Conservation (phyloP, 2,329 filamentous ascomycete genomes). For the Elsinoe arachidis region DNA sequence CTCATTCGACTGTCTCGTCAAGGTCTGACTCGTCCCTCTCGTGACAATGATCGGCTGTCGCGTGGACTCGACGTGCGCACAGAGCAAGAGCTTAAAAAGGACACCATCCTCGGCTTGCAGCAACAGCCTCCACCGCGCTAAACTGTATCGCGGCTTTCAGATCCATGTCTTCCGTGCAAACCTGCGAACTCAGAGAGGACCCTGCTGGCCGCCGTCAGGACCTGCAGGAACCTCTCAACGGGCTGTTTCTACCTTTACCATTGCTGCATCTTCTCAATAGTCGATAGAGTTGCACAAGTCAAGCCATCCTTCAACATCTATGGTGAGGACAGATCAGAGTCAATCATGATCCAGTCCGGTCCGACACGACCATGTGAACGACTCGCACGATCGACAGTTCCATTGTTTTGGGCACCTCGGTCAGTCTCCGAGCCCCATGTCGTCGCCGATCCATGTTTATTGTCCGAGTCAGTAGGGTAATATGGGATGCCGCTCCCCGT, state of each 20-base stretch:
- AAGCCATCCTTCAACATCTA: too few relatives aligned
- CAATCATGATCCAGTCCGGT: too few relatives aligned
- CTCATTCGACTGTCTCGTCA: not conserved
- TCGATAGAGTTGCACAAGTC: too few relatives aligned
- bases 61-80: not conserved
- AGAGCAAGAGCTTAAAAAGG: not conserved
- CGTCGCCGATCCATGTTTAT: conserved; percentile 1
- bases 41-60: not conserved
- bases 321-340: too few relatives aligned
- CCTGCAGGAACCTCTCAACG: not conserved
- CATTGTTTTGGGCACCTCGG: conserved; percentile 1
- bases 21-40: not conserved
- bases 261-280: not conserved
- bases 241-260: not conserved
- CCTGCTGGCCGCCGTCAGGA: not conserved
- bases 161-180: not conserved
- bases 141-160: not conserved
- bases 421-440: not conserved
- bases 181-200: not conserved
- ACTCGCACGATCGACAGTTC: conserved; percentile 3
- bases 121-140: not conserved
- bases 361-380: not conserved
- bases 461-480: conserved; percentile 1
- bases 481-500: not conserved
- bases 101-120: not conserved